Conservation (phyloP, 208 protist species). For the Leishmania lainsoni region DNA sequence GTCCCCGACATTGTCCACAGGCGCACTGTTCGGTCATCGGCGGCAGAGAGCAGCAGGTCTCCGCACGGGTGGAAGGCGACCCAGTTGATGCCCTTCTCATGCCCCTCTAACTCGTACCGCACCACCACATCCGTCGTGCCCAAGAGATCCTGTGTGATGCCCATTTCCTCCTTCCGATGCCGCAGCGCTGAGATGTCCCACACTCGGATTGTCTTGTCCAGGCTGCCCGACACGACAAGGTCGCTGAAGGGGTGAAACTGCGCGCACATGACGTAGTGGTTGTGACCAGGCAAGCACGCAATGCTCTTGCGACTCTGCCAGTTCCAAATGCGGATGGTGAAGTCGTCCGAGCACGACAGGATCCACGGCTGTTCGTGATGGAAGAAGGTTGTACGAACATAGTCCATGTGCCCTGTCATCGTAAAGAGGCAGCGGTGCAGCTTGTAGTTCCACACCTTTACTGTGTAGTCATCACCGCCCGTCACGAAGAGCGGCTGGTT, state of each 20-base stretch:
- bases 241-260: constrained; percentile 95
- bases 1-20: constrained; percentile 95
- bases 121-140: constrained; percentile 93
- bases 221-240: constrained; percentile 97
- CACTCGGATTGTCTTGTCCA: constrained; percentile 99
- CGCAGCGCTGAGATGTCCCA: constrained; percentile 98
- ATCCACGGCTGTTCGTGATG: constrained; percentile 98
- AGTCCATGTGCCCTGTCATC: constrained; percentile 98
- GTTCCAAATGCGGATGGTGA: constrained; percentile 99
- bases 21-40: constrained; percentile 98
- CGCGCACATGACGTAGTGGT: constrained; percentile 99
- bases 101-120: constrained; percentile 97
- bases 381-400: constrained; percentile 99
- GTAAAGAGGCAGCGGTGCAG: constrained; percentile 97
- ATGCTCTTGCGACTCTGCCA: constrained; percentile 97
- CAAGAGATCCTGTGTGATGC: constrained; percentile 93
- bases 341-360: constrained; percentile 98
- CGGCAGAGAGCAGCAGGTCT: constrained; percentile 94
- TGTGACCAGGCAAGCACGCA: constrained; percentile 95
- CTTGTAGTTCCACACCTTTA: constrained; percentile 99
- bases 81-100: constrained; percentile 99
- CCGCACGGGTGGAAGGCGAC: constrained; percentile 97
- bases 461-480: constrained; percentile 99
- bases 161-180: constrained; percentile 59
- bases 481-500: constrained; percentile 99